Conservation (phyloP, 108 stramenopile species). For the Nannochloropsis salina region DNA sequence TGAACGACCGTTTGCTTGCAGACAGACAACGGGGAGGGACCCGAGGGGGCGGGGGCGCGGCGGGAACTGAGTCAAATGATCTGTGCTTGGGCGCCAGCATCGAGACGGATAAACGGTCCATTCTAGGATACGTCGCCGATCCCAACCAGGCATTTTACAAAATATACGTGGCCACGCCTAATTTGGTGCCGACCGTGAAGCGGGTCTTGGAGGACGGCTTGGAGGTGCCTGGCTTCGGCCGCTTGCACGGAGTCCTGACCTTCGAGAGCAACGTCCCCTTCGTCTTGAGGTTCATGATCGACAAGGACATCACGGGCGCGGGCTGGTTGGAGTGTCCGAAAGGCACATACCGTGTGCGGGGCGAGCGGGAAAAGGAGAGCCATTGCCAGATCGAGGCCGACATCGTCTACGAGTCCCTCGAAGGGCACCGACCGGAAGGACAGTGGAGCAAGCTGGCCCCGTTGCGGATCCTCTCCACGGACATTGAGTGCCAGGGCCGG, state of each 20-base stretch:
- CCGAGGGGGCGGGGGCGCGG: slow-evolving; percentile 24
- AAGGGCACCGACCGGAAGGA: slow-evolving; percentile 78
- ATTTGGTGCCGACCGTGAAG: slow-evolving; percentile 77
- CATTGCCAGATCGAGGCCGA: slow-evolving; percentile 78
- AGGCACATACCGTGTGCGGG: slow-evolving; percentile 70
- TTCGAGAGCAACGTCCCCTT: slow-evolving; percentile 98
- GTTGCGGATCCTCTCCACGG: slow-evolving; percentile 85
- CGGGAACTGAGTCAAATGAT: neutral
- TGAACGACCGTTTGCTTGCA: slow-evolving; percentile 10
- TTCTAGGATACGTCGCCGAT: slow-evolving; percentile 80
- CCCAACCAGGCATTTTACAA: slow-evolving; percentile 68
- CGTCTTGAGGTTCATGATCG: slow-evolving; percentile 98
- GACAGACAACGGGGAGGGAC: neutral
- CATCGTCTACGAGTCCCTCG: slow-evolving; percentile 76
- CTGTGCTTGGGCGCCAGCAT: slow-evolving; percentile 64
- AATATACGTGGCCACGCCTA: slow-evolving; percentile 83
- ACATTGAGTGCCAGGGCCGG: slow-evolving; percentile 97
- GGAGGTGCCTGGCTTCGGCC: slow-evolving; percentile 62
- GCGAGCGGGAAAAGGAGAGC: slow-evolving; percentile 56
- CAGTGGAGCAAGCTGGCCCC: slow-evolving; percentile 95
- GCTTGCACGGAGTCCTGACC: slow-evolving; percentile 52
- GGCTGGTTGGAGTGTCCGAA: slow-evolving; percentile 86
- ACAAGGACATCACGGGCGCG: slow-evolving; percentile 80
- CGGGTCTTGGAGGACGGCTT: slow-evolving; percentile 88
- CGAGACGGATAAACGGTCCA: slow-evolving; percentile 60